A percentile compares a stretch with the other conserved stretches of the same genome.
Conservation (phyloP, 306 rosid genomes). For the Luffa acutangula region DNA sequence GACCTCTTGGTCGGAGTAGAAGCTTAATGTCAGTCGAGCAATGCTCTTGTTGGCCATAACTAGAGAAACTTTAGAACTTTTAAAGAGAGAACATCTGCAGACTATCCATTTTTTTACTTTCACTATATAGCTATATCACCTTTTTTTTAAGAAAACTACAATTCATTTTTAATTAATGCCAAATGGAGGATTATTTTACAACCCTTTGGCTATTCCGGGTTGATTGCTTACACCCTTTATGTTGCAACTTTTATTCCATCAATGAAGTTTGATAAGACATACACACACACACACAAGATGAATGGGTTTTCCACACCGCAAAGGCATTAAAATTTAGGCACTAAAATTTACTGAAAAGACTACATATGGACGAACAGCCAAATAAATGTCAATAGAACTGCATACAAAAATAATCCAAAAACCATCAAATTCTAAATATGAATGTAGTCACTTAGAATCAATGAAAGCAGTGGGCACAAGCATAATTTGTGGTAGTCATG, state of each 20-base stretch:
- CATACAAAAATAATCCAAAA: not conserved
- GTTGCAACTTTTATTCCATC: no score
- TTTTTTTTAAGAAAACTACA: not conserved
- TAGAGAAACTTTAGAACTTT: not conserved
- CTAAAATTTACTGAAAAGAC: not conserved
- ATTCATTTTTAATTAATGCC: not conserved
- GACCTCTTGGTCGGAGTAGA: no score
- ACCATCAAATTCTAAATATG: not conserved
- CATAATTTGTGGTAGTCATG: not conserved
- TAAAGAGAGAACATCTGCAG: not conserved
- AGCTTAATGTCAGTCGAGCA: no score
- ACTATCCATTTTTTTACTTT: not conserved
- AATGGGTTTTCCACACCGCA: not conserved
- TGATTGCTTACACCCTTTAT: no score
- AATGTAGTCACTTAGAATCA: not conserved
- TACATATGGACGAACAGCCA: not conserved
- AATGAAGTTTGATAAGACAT: no score
- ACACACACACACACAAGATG: not conserved
- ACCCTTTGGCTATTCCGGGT: not conserved
- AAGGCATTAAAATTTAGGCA: not conserved
- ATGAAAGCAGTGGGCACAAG: constrained; percentile 1
- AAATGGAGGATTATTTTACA: not conserved
- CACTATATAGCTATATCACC: not conserved
- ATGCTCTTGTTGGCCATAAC: no score
- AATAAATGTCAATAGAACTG: not conserved